Evolutionary conservation across 148 eudicot species (phyloP).

Genomic region (Drosera capensis): DNA sequence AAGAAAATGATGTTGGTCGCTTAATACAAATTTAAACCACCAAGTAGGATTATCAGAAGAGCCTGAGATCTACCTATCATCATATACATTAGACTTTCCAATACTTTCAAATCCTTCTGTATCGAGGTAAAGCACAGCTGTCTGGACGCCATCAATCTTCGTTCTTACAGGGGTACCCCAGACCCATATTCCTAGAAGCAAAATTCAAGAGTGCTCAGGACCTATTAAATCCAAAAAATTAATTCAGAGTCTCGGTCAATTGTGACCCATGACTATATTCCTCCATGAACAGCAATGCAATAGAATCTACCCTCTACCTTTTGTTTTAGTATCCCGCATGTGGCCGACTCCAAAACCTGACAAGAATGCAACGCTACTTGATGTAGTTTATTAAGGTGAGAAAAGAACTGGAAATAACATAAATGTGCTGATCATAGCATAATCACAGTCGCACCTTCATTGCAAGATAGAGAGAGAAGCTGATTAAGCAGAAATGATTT

Average conservation of each 20-base stretch:
- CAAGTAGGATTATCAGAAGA: constrained; percentile 6
- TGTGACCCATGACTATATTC: neutral
- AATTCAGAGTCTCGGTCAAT: neutral
- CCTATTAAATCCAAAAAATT: constrained; percentile 2
- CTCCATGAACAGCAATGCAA: constrained; percentile 2
- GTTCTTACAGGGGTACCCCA: constrained; percentile 91
- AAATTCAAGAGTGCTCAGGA: too few species aligned
- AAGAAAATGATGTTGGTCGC: too few species aligned
- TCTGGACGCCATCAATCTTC: constrained; percentile 64
- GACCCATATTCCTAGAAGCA: constrained; percentile 68
- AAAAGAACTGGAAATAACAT: neutral
- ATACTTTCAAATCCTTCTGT: constrained; percentile 98
- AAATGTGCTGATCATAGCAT: neutral
- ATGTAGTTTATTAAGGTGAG: neutral
- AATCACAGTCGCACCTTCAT: constrained; percentile 55
- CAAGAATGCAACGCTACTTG: constrained; percentile 8
- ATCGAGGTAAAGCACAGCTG: constrained; percentile 86
- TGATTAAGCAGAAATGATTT: constrained; percentile 95
- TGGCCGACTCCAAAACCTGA: constrained; percentile 99
- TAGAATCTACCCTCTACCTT: constrained; percentile 74
- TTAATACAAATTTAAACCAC: too few species aligned
- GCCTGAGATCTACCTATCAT: constrained; percentile 55
- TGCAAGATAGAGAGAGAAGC: constrained; percentile 86
- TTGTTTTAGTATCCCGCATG: constrained; percentile 94
- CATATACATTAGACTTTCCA: constrained; percentile 96